Evolutionary conservation across 2,329 filamentous ascomycete species (phyloP), one percentile per base, ranked within the genome.

Genomic region (Decorospora gaudefroyi): DNA sequence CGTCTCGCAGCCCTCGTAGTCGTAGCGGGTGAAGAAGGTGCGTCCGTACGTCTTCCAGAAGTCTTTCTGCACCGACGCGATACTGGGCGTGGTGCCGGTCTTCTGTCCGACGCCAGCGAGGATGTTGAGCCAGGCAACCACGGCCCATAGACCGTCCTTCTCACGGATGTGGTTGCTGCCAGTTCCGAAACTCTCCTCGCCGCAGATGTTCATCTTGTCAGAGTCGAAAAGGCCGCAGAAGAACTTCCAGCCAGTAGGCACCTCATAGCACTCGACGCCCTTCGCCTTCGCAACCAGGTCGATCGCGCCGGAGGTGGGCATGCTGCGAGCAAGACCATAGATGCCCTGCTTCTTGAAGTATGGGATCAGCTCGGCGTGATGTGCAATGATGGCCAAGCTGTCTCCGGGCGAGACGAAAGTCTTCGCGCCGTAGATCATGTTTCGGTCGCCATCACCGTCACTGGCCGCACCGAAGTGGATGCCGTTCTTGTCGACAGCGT

Each of bases 131-230:
- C 93, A 99, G 21, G 93, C 93, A 40, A 96, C 87, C 51, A 99
- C 83, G 49, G 93, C 93, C 93, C 93, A 99, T 28, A 99, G 82
- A 51, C 93, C 93, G 67, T 99, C 93, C 82, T 99, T 99, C 78
- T 99, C 93, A 61, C 93, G 90, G 68, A 99, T 96, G 75, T 99
- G 93, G 78, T 99, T 96, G 74, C 88, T 95, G 26, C 93, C 93
- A 8, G 93, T 99, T 58, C 93, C 93, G 72, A 99, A 99, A 55
- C 88, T 93, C 80, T 99, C 93, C 76, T 99, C 93, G 46, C 93
- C 93, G 69, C 93, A 99, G 71, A 99, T 99, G 66, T 93, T 97
- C 93, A 99, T 99, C 83, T 99, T 99, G 74, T 99, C 92, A 56
- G 97, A 82, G 43, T 95, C 93, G 55, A 90, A 96, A 28, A 95